Evolutionary conservation across 306 rosid species (phyloP).

Genomic region (Astragalus glycyphyllos): DNA sequence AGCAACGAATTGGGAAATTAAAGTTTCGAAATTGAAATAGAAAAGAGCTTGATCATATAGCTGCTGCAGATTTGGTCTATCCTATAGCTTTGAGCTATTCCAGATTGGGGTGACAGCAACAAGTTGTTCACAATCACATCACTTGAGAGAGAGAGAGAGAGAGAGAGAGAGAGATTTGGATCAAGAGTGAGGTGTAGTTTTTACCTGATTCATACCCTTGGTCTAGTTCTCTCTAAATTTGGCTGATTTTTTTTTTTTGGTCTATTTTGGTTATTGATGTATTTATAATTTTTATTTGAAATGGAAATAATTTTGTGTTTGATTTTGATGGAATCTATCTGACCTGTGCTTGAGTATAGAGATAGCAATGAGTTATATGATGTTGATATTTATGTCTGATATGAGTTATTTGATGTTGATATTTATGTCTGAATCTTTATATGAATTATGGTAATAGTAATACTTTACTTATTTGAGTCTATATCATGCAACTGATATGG

Average conservation of each 20-base stretch:
- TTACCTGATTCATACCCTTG: conserved; percentile 11
- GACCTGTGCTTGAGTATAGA: conserved; percentile 23
- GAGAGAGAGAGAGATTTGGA: conserved; percentile 33
- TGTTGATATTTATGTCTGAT: not conserved
- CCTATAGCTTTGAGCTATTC: conserved; percentile 9
- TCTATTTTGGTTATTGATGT: conserved; percentile 15
- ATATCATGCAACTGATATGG: conserved; percentile 32
- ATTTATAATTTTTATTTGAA: conserved; percentile 9
- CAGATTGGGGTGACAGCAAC: conserved; percentile 29
- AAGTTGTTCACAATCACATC: no score
- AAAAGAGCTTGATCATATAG: conserved; percentile 16
- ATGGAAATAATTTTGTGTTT: conserved; percentile 10
- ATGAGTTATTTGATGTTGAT: not conserved
- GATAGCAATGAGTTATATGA: conserved; percentile 4
- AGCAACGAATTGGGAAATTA: not conserved
- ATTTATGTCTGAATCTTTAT: not conserved
- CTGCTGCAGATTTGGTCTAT: conserved; percentile 3
- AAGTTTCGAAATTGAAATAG: conserved; percentile 34
- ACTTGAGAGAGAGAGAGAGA: conserved; percentile 16
- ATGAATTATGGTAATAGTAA: conserved; percentile 18
- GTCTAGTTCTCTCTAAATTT: conserved; percentile 10
- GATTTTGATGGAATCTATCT: conserved; percentile 8
- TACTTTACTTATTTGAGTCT: conserved; percentile 15
- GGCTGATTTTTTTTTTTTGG: conserved; percentile 15
- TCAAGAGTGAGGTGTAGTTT: conserved; percentile 37